Evolutionary conservation across 768 basidiomycete species (phyloP).

Genomic region (Naganishia kalamii): DNA sequence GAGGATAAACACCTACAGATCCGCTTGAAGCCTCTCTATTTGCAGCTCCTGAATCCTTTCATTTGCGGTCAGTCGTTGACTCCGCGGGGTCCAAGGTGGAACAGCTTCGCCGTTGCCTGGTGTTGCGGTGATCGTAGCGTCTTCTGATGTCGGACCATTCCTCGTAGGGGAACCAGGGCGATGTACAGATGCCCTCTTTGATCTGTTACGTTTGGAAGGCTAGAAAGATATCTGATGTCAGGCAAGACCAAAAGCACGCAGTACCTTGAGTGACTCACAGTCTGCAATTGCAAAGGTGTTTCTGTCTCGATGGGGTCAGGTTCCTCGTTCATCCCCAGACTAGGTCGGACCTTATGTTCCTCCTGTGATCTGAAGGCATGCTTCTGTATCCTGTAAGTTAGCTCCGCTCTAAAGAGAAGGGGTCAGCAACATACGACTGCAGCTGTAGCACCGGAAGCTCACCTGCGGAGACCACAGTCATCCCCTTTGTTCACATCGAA

Average conservation of each 20-base stretch:
- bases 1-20: constrained; percentile 61
- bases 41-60: constrained; percentile 48
- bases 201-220: not conserved
- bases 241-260: too few relatives aligned
- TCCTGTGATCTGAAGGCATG: not conserved
- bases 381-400: not conserved
- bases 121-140: too few relatives aligned
- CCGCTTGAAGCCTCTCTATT: constrained; percentile 69
- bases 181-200: too few relatives aligned
- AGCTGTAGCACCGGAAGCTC: not conserved
- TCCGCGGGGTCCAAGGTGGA: too few relatives aligned
- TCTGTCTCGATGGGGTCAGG: too few relatives aligned
- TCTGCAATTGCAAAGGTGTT: too few relatives aligned
- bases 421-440: not conserved
- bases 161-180: too few relatives aligned
- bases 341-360: too few relatives aligned
- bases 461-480: not conserved
- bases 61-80: not conserved
- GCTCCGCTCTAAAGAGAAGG: not conserved
- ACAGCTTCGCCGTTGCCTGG: not conserved
- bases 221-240: too few relatives aligned
- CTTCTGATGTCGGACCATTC: too few relatives aligned
- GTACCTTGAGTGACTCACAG: too few relatives aligned
- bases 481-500: not conserved
- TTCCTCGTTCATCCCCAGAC: too few relatives aligned